Percentiles rank a stretch among this genome's conserved stretches.
These are phyloP conservation scores for Forsythia suspensa DNA, from an alignment of 257 asterid species.

Conservation along the genomic window DNA sequence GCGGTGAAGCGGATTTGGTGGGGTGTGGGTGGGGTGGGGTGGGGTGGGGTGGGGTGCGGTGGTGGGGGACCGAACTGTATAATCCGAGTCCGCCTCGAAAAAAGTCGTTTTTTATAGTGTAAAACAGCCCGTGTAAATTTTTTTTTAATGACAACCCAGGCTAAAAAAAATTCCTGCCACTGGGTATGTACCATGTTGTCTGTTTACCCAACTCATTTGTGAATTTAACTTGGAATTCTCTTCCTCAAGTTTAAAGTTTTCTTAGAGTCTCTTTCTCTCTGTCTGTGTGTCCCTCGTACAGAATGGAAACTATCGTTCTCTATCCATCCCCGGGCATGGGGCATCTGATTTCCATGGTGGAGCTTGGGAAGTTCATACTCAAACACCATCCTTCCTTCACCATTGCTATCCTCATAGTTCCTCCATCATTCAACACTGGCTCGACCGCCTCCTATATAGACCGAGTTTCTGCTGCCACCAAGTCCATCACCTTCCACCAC, in stretches of 20 bases:
- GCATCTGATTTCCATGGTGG: conserved; percentile 73
- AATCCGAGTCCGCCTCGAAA: too few species aligned
- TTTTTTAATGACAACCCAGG: too few species aligned
- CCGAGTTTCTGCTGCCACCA: conserved; percentile 46
- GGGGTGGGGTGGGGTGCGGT: too few species aligned
- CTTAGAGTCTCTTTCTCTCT: neutral
- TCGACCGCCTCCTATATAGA: conserved; percentile 51
- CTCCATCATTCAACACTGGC: conserved; percentile 47
- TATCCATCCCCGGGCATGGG: conserved; percentile 78
- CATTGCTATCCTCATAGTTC: conserved; percentile 37
- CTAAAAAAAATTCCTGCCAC: too few species aligned
- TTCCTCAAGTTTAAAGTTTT: neutral
- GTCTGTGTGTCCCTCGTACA: too few species aligned
- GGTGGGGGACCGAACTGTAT: too few species aligned
- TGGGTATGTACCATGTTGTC: too few species aligned
- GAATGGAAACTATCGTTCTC: conserved; percentile 35
- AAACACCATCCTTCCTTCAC: conserved; percentile 38
- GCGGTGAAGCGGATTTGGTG: too few species aligned
- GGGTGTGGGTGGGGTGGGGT: too few species aligned
- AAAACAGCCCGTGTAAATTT: too few species aligned
- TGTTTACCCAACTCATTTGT: neutral
- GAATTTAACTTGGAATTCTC: neutral
- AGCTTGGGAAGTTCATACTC: conserved; percentile 60
- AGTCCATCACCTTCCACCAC: conserved; percentile 63
- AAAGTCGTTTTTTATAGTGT: too few species aligned